phyloP scores from a whole-genome alignment of 1,284 basidiomycete genomes.

The Austroboletus olivaceoglutinosus region DNA sequence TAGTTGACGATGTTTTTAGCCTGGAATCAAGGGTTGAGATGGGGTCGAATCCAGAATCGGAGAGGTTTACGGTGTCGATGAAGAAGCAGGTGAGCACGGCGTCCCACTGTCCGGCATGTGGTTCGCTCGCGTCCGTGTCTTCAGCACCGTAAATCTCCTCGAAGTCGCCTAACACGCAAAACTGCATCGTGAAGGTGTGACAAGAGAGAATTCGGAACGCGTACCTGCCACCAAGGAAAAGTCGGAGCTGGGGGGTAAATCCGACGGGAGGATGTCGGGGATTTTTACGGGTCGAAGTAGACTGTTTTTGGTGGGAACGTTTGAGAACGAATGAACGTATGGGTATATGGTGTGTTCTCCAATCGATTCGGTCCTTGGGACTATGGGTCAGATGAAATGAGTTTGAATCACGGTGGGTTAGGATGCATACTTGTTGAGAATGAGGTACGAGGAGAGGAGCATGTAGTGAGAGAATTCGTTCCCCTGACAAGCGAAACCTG shows the following conservation, averaged over 20 bases:
- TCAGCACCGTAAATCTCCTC: slow-evolving; percentile 83
- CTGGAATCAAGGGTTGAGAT: slow-evolving; percentile 37
- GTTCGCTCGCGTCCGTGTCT: slow-evolving; percentile 46
- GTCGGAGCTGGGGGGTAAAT: slow-evolving; percentile 58
- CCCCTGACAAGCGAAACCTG: slow-evolving; percentile 84
- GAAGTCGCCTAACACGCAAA: slow-evolving; percentile 67
- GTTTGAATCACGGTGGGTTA: neutral
- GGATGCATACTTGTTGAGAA: slow-evolving; percentile 66
- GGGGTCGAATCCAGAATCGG: too few relatives aligned
- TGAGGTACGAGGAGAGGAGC: slow-evolving; percentile 81
- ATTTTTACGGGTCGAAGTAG: slow-evolving; percentile 70
- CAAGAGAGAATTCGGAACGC: slow-evolving; percentile 3
- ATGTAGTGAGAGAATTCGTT: slow-evolving; percentile 96
- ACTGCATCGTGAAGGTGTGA: neutral
- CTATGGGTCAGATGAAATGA: neutral
- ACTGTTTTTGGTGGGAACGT: slow-evolving; percentile 57
- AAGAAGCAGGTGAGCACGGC: slow-evolving; percentile 96
- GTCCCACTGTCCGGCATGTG: slow-evolving; percentile 80
- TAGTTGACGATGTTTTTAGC: slow-evolving; percentile 93
- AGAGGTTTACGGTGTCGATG: slow-evolving; percentile 78
- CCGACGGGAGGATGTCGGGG: slow-evolving; percentile 81
- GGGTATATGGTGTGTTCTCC: slow-evolving; percentile 79
- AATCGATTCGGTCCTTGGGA: slow-evolving; percentile 59
- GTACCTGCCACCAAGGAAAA: slow-evolving; percentile 85
- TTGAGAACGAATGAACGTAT: slow-evolving; percentile 89